Evolutionary conservation across 345 rosid genomes (phyloP), one percentile per base, ranked within the genome.

Genomic region (Durio zibethinus): DNA sequence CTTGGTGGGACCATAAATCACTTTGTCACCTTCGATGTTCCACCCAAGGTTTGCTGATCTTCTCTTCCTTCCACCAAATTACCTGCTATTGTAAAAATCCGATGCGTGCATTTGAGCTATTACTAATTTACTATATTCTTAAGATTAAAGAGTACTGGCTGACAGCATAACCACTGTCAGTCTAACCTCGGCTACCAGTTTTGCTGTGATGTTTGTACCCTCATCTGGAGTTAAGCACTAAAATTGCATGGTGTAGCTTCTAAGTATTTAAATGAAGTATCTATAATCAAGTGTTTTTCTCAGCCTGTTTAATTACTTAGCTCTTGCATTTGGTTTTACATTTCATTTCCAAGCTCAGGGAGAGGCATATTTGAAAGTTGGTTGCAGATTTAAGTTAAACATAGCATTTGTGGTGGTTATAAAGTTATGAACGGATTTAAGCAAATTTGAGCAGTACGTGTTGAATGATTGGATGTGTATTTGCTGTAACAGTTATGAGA

Each of bases 1-100:
- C 99, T 95, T 85, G 98, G 99, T 80, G 98, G 98, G 76, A 90
- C 93, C 77, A 86, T 95, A 80, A 89, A 83, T 84, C 89, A 93
- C 75, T 90, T 95, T 82, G 89, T 77, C 78, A 66, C 82, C 52
- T 78, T 79, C 65, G 88, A 85, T 53, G 91, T 88, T 78, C 93
- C 98, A 40, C 97, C 99, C 73, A 95, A 91, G 98, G 98, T 95
- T 84, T 86, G 85, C 21, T 73, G 15, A 80, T 73, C 70, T 80
- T 77, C 47, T 74, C 72, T 81, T 69, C 70, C 45, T 60, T 16
- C 40, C 57, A 27, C 20, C 25, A 27, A 48, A 59, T 42, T 74
- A 21, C 40, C n/a, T 0, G 14, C 62, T 75, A 29, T 60, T 27
- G 20, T 60, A 27, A 40, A 27, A 15, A 43, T 40, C 77, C 42